These are phyloP conservation scores for Abeoforma whisleri DNA, from an alignment of 78 protist genomes.

Conservation along the genomic window DNA sequence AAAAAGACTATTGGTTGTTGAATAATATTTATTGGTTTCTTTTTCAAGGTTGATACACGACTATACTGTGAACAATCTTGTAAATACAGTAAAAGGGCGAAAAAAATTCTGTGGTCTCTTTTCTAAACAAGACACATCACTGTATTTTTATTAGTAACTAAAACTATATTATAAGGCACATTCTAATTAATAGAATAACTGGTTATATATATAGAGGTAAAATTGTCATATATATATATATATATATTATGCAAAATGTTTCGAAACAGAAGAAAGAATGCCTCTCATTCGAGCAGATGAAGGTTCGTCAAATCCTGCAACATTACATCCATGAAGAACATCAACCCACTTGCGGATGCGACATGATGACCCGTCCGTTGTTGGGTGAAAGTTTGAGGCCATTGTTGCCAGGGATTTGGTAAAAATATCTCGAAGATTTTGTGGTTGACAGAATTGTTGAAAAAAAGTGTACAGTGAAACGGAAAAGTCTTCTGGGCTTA, in stretches of 20 bases:
- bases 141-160: no score
- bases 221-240: no score
- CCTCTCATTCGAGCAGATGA: background rate
- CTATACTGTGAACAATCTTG: no score
- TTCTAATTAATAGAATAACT: no score
- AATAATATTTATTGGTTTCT: no score
- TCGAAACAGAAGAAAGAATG: conserved; percentile 21
- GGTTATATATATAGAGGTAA: no score
- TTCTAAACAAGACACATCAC: no score
- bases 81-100: no score
- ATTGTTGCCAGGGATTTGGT: background rate
- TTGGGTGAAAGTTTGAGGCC: conserved; percentile 30
- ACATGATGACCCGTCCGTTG: conserved; percentile 20
- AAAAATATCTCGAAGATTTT: background rate
- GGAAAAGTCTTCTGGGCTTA: conserved; percentile 21
- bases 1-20: no score
- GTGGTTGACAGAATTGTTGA: conserved; percentile 34
- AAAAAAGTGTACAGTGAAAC: conserved; percentile 9
- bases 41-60: no score
- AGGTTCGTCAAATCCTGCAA: conserved; percentile 23
- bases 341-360: conserved; percentile 42
- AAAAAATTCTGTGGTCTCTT: no score
- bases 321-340: conserved; percentile 25
- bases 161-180: no score
- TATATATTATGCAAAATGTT: conserved; percentile 33